Base-by-base conservation (phyloP, 1,284 basidiomycete genomes). In the Microbotryum intermedium region DNA sequence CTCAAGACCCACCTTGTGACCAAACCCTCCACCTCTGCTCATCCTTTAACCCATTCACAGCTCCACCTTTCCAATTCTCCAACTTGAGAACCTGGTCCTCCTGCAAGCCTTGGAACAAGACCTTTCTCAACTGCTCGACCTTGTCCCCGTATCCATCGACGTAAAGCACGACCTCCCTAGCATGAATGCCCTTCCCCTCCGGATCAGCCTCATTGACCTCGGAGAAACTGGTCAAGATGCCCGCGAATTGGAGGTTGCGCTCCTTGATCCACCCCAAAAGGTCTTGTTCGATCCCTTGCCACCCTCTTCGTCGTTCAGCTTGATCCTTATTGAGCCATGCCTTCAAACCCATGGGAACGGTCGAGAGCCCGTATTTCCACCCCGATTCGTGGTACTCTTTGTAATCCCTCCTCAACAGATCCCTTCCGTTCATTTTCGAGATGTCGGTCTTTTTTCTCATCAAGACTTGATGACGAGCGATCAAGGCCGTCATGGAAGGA, bases 391-490 rank as follows among this genome's bases (percentile, higher is more conserved):
- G 69, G 72, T 90, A 93, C 70, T 93, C 84, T 74, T 98, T 97
- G 80, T 93, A 98, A 75, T 97, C 94, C 21, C 94, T 79, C 21
- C 87, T 79, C 5, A 97, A 80, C 29, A 97, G 82, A 69, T 97
- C 90, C 52, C 81, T 78, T 0, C 84, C 83, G 39, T 77, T 77
- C 28, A 97, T 79, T 62, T 83, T 80, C 0, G 82, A 80, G 10
- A 97, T 78, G 62, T 86, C 82, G 5, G 71, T 72, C 73, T 97
- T 97, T 74, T 82, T 81, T 1, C 74, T 70, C 9, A 73, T 70
- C 8, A 97, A 80, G 0, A 76, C 26, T 10, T 30, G 26, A 29
- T 49, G 54, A 47, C 29, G 39, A 21, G 28, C 48, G 6, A 28
- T 42, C 28, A 60, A 50, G 26, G 29, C 29, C 18, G 50, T 20